phyloP scores from a whole-genome alignment of 768 basidiomycete species.

The Termitomyces sp. region DNA sequence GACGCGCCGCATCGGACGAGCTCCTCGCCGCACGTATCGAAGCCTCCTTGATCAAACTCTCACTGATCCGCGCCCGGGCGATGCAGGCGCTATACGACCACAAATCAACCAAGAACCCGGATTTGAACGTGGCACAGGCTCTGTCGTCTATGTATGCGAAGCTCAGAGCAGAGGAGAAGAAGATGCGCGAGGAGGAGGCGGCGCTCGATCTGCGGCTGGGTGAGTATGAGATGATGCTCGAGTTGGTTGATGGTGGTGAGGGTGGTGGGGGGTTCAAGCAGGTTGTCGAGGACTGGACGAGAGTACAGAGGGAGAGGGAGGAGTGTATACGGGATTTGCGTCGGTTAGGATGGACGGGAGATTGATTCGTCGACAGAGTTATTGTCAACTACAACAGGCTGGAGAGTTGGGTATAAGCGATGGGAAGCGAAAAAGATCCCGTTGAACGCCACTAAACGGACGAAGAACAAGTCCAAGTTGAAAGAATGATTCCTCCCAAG shows the following conservation, averaged over 20 bases:
- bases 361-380: slow-evolving; percentile 14
- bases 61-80: slow-evolving; percentile 35
- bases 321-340: slow-evolving; percentile 44
- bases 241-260: slow-evolving; percentile 40
- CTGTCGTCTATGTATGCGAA: slow-evolving; percentile 24
- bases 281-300: slow-evolving; percentile 41
- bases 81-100: slow-evolving; percentile 34
- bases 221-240: slow-evolving; percentile 36
- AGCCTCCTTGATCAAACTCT: slow-evolving; percentile 40
- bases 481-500: no score
- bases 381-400: no score
- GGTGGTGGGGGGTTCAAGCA: slow-evolving; percentile 34
- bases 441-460: no score
- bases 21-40: slow-evolving; percentile 41
- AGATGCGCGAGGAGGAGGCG: slow-evolving; percentile 29
- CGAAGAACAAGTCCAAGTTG: no score
- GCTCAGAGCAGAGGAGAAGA: slow-evolving; percentile 28
- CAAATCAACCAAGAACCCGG: slow-evolving; percentile 12
- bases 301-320: slow-evolving; percentile 41
- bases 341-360: slow-evolving; percentile 45
- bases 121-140: slow-evolving; percentile 25
- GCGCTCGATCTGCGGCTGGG: slow-evolving; percentile 31
- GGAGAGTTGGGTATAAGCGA: no score
- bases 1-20: slow-evolving; percentile 30
- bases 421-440: no score